A percentile compares a stretch with the other conserved stretches of the same genome.
Conservation (phyloP, 805 yeast species). For the Cyberlindnera xishuangbannaensis region DNA sequence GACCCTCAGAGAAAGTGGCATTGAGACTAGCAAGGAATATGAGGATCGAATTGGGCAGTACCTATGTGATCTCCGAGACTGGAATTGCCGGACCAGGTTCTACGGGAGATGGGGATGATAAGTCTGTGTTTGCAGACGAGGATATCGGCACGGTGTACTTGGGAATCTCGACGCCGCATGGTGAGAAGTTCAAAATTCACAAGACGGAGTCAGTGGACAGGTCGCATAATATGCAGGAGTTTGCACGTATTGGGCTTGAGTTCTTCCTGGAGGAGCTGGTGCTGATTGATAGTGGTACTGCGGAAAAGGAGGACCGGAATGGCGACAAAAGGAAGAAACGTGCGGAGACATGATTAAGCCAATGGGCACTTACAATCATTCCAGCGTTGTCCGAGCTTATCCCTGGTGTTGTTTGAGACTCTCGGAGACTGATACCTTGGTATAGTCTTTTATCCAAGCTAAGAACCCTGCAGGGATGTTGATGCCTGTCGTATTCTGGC, state of each 20-base stretch:
- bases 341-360: neutral
- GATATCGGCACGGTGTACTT: constrained; percentile 64
- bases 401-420: no score
- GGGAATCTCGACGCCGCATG: constrained; percentile 63
- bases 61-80: constrained; percentile 77
- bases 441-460: no score
- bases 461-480: no score
- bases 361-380: no score
- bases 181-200: constrained; percentile 41
- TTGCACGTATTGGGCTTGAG: constrained; percentile 62
- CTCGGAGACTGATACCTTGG: no score
- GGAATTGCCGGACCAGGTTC: constrained; percentile 79
- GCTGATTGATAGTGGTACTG: no score
- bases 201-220: constrained; percentile 48
- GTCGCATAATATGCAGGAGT: constrained; percentile 64
- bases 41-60: constrained; percentile 74
- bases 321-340: constrained; percentile 6
- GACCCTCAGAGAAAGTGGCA: constrained; percentile 75
- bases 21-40: constrained; percentile 72
- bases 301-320: constrained; percentile 3
- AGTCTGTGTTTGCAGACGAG: constrained; percentile 25
- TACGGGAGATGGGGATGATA: constrained; percentile 36
- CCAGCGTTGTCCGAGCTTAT: no score
- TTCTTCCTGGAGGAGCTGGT: constrained; percentile 47
- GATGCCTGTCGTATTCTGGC: no score